These are phyloP conservation scores for Tolypocladium ovalisporum DNA, from an alignment of 2,329 filamentous ascomycete species.

Conservation along the genomic window DNA sequence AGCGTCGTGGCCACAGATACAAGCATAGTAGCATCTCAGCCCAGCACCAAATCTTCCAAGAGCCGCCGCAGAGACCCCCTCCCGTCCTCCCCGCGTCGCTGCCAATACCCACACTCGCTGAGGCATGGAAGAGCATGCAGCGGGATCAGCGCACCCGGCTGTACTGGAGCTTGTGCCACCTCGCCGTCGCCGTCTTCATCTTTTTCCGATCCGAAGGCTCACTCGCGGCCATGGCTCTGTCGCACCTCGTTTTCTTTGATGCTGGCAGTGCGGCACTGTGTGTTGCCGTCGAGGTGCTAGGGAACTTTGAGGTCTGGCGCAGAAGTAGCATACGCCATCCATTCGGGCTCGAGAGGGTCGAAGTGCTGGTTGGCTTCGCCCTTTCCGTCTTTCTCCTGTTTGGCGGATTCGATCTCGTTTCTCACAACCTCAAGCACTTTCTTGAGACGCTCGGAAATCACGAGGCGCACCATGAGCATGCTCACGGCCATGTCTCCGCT, in stretches of 20 bases:
- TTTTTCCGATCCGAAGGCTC: conserved; percentile 80
- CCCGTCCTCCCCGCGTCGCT: conserved; percentile 84
- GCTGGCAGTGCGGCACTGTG: conserved; percentile 86
- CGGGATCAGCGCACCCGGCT: conserved; percentile 73
- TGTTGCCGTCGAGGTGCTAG: conserved; percentile 82
- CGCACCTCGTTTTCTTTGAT: conserved; percentile 90
- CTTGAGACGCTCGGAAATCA: conserved; percentile 55
- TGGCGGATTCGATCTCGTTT: conserved; percentile 91
- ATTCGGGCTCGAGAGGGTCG: conserved; percentile 82
- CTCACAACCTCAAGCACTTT: conserved; percentile 87
- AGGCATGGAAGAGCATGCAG: conserved; percentile 86
- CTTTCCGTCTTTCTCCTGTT: conserved; percentile 96
- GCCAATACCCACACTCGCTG: conserved; percentile 78
- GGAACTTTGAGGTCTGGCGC: conserved; percentile 97
- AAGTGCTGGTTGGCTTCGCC: conserved; percentile 90
- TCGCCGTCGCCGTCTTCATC: conserved; percentile 71
- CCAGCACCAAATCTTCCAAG: conserved; percentile 89
- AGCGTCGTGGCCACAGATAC: conserved; percentile 92
- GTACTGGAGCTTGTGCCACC: conserved; percentile 84
- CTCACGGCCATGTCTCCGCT: conserved; percentile 54
- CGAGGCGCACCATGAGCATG: conserved; percentile 59
- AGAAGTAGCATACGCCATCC: conserved; percentile 86
- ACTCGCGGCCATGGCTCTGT: conserved; percentile 82
- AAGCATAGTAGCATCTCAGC: conserved; percentile 89
- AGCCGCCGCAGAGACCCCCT: conserved; percentile 75